A percentile compares a stretch with the other conserved stretches of the same genome.
Evolutionary conservation across 352 stramenopile genomes (phyloP).

Genomic region (Pythium aquatile): DNA sequence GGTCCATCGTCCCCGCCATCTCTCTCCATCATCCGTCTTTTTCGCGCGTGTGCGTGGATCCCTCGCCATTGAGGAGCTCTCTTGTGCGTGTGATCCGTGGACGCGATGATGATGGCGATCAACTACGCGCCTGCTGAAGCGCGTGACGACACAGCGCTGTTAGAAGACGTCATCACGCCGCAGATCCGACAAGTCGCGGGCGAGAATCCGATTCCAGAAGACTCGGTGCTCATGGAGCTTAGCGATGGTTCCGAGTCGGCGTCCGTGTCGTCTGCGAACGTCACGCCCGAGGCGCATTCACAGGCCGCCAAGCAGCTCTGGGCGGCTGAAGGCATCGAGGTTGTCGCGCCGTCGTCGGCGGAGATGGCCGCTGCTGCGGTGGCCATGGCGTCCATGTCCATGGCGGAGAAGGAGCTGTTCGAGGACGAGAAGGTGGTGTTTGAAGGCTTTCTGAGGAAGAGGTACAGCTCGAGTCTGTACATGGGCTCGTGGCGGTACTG

Average conservation of each 20-base stretch:
- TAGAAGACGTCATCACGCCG: conserved; percentile 3
- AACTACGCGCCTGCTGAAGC: not conserved
- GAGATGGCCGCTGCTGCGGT: conserved; percentile 9
- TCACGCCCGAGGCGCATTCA: conserved; percentile 12
- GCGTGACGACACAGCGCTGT: not conserved
- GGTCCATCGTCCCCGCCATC: not conserved
- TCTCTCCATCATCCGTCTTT: not conserved
- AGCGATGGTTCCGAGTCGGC: conserved; percentile 15
- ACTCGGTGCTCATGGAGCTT: conserved; percentile 12
- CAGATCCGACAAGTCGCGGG: not conserved
- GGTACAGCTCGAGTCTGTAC: conserved; percentile 64
- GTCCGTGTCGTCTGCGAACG: conserved; percentile 13
- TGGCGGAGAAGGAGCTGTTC: conserved; percentile 15
- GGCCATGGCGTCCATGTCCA: conserved; percentile 11
- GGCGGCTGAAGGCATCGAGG: conserved; percentile 26
- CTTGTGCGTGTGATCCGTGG: no score
- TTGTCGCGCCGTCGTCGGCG: conserved; percentile 6
- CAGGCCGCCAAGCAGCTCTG: conserved; percentile 25
- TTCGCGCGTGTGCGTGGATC: not conserved
- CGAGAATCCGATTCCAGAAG: conserved; percentile 4
- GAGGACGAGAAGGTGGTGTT: conserved; percentile 25
- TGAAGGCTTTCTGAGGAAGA: conserved; percentile 64
- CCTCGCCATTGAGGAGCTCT: no score
- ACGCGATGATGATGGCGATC: conserved; percentile 4
- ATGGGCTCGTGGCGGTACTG: conserved; percentile 80